A percentile compares a stretch with the other conserved stretches of the same genome.
These are phyloP conservation scores for Citrus mangshanensis DNA, from an alignment of 345 rosid genomes.

Conservation along the genomic window DNA sequence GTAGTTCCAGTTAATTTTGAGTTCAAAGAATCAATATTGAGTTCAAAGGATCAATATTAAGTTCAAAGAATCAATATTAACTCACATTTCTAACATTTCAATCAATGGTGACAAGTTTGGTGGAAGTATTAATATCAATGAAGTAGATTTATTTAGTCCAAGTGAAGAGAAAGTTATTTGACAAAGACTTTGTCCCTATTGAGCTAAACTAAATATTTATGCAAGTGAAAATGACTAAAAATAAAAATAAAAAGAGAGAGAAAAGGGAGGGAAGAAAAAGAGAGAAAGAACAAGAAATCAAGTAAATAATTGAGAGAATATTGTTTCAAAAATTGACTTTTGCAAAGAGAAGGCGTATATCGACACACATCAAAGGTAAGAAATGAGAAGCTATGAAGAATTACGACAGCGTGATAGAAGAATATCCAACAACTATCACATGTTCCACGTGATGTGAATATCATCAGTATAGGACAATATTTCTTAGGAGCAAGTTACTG, in stretches of 20 bases:
- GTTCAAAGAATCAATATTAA: no score
- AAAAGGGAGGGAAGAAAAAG: not conserved
- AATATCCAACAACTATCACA: no score
- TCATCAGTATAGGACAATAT: no score
- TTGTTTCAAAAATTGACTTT: not conserved
- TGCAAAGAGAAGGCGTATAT: not conserved
- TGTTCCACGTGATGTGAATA: no score
- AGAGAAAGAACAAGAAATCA: not conserved
- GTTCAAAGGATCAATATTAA: no score
- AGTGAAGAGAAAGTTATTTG: not conserved
- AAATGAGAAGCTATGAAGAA: not conserved
- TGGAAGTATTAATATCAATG: not conserved
- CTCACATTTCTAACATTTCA: not conserved
- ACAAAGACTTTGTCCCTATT: not conserved
- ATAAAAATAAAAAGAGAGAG: not conserved
- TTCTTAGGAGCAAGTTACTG: no score
- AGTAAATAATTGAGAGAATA: not conserved
- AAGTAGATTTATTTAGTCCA: not conserved
- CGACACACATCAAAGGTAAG: not conserved
- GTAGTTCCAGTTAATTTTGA: no score
- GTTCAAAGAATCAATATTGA: no score
- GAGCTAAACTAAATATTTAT: not conserved
- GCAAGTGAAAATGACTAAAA: not conserved
- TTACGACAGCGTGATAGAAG: no score
- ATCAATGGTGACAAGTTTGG: not conserved